These are phyloP conservation scores for Begonia masoniana DNA, from an alignment of 306 rosid species.

Conservation along the genomic window DNA sequence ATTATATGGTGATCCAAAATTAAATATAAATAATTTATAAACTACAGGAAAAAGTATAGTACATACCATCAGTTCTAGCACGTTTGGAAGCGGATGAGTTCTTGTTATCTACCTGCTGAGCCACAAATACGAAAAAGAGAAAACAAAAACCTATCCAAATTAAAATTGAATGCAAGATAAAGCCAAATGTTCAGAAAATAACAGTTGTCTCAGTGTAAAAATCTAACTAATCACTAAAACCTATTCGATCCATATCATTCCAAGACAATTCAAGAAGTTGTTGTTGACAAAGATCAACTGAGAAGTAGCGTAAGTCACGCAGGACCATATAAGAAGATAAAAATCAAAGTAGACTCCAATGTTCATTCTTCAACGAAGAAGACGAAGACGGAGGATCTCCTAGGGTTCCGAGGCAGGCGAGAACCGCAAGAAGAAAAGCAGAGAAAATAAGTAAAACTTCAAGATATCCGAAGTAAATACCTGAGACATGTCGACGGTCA, in stretches of 20 bases:
- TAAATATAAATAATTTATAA: background rate
- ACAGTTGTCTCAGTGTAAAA: too few relatives aligned
- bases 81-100: slow-evolving; percentile 96
- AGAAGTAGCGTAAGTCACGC: too few relatives aligned
- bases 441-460: background rate
- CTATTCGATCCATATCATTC: too few relatives aligned
- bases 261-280: too few relatives aligned
- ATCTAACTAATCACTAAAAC: too few relatives aligned
- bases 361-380: background rate
- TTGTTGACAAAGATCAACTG: too few relatives aligned
- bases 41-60: background rate
- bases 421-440: background rate
- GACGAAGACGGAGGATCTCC: background rate
- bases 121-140: background rate
- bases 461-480: slow-evolving; percentile 10
- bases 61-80: slow-evolving; percentile 91
- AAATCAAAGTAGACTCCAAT: background rate
- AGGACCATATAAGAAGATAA: background rate
- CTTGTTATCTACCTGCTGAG: slow-evolving; percentile 73
- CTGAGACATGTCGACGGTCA: slow-evolving; percentile 37
- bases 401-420: slow-evolving; percentile 8
- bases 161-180: too few relatives aligned
- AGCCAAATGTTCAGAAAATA: too few relatives aligned
- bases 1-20: background rate
- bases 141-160: too few relatives aligned